These are phyloP conservation scores for Solanum etuberosum DNA, from an alignment of 257 asterid species.

Conservation along the genomic window DNA sequence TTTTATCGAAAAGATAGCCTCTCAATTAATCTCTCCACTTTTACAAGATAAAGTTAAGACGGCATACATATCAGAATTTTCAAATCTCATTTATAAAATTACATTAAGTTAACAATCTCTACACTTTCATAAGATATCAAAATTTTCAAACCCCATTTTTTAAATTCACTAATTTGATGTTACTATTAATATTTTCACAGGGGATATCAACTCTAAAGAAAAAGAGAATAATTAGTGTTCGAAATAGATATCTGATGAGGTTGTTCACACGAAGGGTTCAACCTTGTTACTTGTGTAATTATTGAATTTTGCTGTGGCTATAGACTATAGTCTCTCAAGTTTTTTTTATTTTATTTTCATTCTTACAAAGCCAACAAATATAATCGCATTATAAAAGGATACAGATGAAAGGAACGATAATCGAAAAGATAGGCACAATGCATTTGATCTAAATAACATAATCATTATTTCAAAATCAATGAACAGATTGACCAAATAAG, in stretches of 20 bases:
- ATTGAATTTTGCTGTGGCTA: not conserved
- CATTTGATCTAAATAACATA: not conserved
- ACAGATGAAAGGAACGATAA: not conserved
- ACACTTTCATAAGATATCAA: too few relatives aligned
- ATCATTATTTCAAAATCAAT: not conserved
- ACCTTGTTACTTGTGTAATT: not conserved
- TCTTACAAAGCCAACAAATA: not conserved
- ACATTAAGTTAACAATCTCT: too few relatives aligned
- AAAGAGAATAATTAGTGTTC: too few relatives aligned
- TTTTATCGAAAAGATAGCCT: not conserved
- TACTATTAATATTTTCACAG: too few relatives aligned
- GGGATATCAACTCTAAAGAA: too few relatives aligned
- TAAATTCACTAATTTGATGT: too few relatives aligned
- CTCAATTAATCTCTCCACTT: not conserved
- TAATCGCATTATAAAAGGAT: not conserved
- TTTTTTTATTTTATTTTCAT: not conserved
- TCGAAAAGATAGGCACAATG: not conserved
- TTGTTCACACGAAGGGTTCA: not conserved
- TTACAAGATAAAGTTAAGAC: too few relatives aligned
- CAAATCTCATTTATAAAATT: too few relatives aligned
- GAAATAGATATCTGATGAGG: too few relatives aligned
- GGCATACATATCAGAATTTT: too few relatives aligned
- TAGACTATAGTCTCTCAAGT: not conserved
- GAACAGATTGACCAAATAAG: slow-evolving; percentile 11
- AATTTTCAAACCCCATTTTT: too few relatives aligned